Base-by-base conservation (phyloP, 139 green algal genomes). In the Micractinium sp. region DNA sequence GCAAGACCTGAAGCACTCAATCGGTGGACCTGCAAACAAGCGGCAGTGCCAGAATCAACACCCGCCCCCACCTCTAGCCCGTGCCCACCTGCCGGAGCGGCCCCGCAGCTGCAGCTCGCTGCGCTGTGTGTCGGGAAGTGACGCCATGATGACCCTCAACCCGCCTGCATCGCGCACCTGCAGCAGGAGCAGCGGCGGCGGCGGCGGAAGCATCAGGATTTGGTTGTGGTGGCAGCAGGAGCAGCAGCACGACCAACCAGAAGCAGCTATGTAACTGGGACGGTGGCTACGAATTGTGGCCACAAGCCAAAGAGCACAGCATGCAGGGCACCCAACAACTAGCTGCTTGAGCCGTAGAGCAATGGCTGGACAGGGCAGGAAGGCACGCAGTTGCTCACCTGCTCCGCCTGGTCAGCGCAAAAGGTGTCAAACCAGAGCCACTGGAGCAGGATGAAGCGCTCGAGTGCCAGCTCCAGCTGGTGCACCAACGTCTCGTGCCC, bases 101-200 rank as follows among this genome's bases (percentile, higher is more conserved):
- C 93, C 96, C 16, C 93, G 81, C 86, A 98, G 92, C 92, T 98
- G 96, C 61, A 94, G 90, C 88, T 97, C 95, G 3, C 94, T 92
- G 35, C 96, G 91, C 56, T 87, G 27, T 56, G 84, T 90, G 47
- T 93, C 89, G n/a, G 92, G 92, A 14, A 96, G 60, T 3, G 89
- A 94, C 4, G 94, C 94, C 39, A 96, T 89, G 3, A 98, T 73
- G 1, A 97, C 96, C 31, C 94, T 80, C 85, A 98, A 92, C 9
- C 96, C 96, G 2, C 95, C 96, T 3, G 87, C 89, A 7, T 4
- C 31, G 1, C 92, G 82, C 35, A 97, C 95, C 90, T 95, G 87
- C 63, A 85, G 81, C 16, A 87, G 35, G 53, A 39, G 9, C 36
- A 0, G 39, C 20, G 69, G 39, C 0, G 15, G 84, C 53, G 39